Percentiles rank a stretch among this genome's conserved stretches.
These are phyloP conservation scores for Penicillium coffeae DNA, from an alignment of 495 filamentous ascomycete genomes.

Conservation along the genomic window DNA sequence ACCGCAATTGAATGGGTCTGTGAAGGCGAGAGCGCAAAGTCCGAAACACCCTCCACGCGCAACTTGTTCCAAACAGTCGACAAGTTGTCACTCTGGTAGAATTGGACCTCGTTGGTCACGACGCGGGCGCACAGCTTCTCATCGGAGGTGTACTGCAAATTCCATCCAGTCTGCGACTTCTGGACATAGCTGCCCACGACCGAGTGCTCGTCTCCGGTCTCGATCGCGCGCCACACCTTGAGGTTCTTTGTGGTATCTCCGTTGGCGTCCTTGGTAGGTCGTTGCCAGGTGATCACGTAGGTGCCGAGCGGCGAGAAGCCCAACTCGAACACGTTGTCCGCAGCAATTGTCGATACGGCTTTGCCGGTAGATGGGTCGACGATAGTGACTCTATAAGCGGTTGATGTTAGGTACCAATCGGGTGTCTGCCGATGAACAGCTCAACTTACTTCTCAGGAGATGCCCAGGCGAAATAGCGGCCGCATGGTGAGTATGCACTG, in stretches of 20 bases:
- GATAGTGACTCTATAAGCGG: constrained; percentile 64
- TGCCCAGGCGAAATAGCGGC: constrained; percentile 93
- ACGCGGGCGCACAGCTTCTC: constrained; percentile 87
- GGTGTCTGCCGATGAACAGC: neutral
- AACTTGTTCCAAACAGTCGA: constrained; percentile 90
- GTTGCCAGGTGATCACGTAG: constrained; percentile 95
- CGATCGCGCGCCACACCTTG: constrained; percentile 86
- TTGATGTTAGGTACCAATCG: constrained; percentile 3
- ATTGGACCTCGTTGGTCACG: constrained; percentile 96
- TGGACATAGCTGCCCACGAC: constrained; percentile 90
- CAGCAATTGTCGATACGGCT: constrained; percentile 67
- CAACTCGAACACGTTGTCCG: constrained; percentile 84
- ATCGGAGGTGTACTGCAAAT: constrained; percentile 92
- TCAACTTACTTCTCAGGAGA: constrained; percentile 66
- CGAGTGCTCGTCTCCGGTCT: constrained; percentile 54
- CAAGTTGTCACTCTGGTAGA: constrained; percentile 84
- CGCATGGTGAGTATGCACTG: constrained; percentile 89
- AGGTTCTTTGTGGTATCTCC: constrained; percentile 93
- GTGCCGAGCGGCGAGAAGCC: constrained; percentile 90
- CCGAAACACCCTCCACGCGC: constrained; percentile 81
- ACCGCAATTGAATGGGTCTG: constrained; percentile 86
- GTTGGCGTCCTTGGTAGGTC: constrained; percentile 83
- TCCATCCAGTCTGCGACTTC: constrained; percentile 93
- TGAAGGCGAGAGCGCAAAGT: constrained; percentile 87
- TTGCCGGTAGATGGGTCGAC: constrained; percentile 78